A percentile compares a stretch with the other conserved stretches of the same genome.
Conservation (phyloP, 768 basidiomycete species). For the Mycena olivaceomarginata region DNA sequence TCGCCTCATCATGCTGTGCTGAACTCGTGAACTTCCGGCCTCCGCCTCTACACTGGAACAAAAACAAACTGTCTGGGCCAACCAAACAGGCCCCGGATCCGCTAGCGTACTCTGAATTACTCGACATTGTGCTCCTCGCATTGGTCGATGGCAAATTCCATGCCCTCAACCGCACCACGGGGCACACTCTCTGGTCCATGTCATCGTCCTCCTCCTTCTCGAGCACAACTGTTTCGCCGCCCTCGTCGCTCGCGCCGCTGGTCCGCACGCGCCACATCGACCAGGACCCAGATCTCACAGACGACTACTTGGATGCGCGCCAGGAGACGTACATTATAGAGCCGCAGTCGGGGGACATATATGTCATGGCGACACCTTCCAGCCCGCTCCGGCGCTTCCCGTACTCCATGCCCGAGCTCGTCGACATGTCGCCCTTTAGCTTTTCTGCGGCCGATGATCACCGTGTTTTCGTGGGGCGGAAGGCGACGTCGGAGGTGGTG, state of each 20-base stretch:
- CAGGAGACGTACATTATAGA: conserved; percentile 94
- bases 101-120: conserved; percentile 71
- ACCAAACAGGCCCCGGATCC: conserved; percentile 47
- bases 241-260: conserved; percentile 81
- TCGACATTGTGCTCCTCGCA: conserved; percentile 92
- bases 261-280: conserved; percentile 69
- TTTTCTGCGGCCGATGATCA: conserved; percentile 75
- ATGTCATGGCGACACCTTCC: conserved; percentile 83
- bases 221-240: conserved; percentile 58
- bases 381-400: conserved; percentile 91
- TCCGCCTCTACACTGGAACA: no score
- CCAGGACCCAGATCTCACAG: no score
- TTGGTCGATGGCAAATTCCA: conserved; percentile 97
- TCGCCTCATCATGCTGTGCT: no score
- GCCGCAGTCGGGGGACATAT: conserved; percentile 95
- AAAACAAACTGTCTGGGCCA: conserved; percentile 42
- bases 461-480: conserved; percentile 91
- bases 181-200: no score
- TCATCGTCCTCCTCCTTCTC: conserved; percentile 52
- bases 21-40: no score
- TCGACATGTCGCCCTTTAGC: conserved; percentile 93
- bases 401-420: conserved; percentile 93
- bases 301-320: no score
- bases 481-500: conserved; percentile 88
- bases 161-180: conserved; percentile 73